Conservation (phyloP, 768 basidiomycete genomes). For the Artomyces pyxidatus region DNA sequence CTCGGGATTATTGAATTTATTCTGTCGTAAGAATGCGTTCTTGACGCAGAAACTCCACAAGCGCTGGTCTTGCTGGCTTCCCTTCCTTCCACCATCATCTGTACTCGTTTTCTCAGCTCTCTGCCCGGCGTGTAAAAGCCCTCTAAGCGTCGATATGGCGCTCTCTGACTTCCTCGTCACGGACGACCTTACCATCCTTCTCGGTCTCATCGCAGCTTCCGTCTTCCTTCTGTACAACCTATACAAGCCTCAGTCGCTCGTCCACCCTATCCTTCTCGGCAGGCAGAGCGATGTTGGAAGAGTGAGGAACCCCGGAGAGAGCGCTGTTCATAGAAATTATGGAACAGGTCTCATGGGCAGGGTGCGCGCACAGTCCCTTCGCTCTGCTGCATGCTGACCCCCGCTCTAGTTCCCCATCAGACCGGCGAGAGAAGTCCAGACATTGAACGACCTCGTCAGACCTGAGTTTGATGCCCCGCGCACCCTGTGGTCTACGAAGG, state of each 20-base stretch:
- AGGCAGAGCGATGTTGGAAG: conserved; percentile 85
- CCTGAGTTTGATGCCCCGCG: conserved; percentile 58
- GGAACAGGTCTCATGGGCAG: conserved; percentile 76
- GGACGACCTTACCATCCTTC: conserved; percentile 72
- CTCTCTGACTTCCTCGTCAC: conserved; percentile 58
- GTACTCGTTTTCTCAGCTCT: no score
- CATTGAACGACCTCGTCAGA: conserved; percentile 59
- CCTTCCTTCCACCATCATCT: not conserved
- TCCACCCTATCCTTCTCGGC: conserved; percentile 90
- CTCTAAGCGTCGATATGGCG: conserved; percentile 20
- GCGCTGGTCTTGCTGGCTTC: not conserved
- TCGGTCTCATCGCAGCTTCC: conserved; percentile 67
- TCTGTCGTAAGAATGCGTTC: no score
- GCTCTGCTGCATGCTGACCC: not conserved
- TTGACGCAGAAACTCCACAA: no score
- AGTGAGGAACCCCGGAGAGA: conserved; percentile 74
- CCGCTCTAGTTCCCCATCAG: conserved; percentile 56
- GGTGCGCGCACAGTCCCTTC: conserved; percentile 34
- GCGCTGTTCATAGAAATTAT: conserved; percentile 87
- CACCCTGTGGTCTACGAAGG: conserved; percentile 76
- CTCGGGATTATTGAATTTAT: no score
- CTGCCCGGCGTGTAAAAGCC: not conserved
- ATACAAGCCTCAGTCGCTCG: conserved; percentile 76
- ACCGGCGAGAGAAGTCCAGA: conserved; percentile 64
- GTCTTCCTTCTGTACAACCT: conserved; percentile 71